phyloP scores from a whole-genome alignment of 108 stramenopile species.

The Fragilaria crotonensis region DNA sequence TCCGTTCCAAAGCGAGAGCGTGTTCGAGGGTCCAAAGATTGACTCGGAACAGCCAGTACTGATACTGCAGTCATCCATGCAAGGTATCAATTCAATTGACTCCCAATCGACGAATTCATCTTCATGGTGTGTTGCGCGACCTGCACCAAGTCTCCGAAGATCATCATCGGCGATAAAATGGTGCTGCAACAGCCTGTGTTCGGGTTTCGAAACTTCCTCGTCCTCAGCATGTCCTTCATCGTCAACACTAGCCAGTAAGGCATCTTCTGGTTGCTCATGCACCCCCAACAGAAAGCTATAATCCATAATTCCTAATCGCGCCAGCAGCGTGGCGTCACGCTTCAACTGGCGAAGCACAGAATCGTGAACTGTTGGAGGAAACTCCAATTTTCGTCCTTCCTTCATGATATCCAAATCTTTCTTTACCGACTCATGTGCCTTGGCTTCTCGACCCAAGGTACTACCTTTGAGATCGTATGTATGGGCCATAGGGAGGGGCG shows the following conservation, averaged over 20 bases:
- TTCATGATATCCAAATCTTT: slow-evolving; percentile 51
- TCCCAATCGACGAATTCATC: neutral
- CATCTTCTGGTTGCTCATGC: slow-evolving; percentile 30
- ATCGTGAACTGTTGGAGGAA: slow-evolving; percentile 25
- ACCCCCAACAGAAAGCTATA: slow-evolving; percentile 74
- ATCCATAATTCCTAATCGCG: slow-evolving; percentile 71
- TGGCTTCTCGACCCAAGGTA: slow-evolving; percentile 29
- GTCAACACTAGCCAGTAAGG: too few species aligned
- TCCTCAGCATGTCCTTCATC: too few species aligned
- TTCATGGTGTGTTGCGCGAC: neutral
- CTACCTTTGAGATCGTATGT: slow-evolving; percentile 79
- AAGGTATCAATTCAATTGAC: neutral
- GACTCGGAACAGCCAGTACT: neutral
- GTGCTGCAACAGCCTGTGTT: too few species aligned
- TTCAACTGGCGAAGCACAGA: slow-evolving; percentile 39
- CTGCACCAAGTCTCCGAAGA: neutral
- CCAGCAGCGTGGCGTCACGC: slow-evolving; percentile 58
- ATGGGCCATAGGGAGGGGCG: slow-evolving; percentile 39
- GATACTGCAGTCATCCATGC: neutral
- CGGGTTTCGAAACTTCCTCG: too few species aligned
- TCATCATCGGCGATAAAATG: neutral
- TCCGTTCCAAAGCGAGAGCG: neutral
- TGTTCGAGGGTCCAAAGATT: neutral
- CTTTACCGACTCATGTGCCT: slow-evolving; percentile 30
- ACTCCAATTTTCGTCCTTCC: slow-evolving; percentile 32